Evolutionary conservation across 2,329 filamentous ascomycete species (phyloP).

Genomic region (Xylaria sp.): DNA sequence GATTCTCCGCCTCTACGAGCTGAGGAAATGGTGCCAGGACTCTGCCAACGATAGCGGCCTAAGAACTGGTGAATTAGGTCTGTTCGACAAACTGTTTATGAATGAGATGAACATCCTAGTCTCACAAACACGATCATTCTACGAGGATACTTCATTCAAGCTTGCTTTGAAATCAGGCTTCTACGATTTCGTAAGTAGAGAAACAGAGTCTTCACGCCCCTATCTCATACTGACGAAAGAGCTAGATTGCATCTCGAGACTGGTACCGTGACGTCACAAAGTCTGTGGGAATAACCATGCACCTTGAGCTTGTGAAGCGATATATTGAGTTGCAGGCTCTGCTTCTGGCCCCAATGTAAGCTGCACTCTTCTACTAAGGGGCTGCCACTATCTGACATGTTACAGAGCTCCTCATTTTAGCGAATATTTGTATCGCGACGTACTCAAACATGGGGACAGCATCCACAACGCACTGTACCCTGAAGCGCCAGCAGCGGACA

Average conservation of each 20-base stretch:
- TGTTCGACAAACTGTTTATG: constrained; percentile 89
- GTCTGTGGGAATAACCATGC: constrained; percentile 77
- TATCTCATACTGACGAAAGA: constrained; percentile 76
- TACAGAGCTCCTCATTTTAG: constrained; percentile 83
- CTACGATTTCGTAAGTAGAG: constrained; percentile 75
- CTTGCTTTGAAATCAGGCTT: constrained; percentile 86
- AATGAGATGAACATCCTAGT: constrained; percentile 92
- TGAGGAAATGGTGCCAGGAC: constrained; percentile 94
- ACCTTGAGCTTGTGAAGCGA: constrained; percentile 79
- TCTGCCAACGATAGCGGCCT: constrained; percentile 68
- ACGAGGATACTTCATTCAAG: constrained; percentile 83
- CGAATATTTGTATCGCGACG: constrained; percentile 93
- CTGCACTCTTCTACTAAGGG: background rate
- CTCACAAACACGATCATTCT: constrained; percentile 81
- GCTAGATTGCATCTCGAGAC: constrained; percentile 67
- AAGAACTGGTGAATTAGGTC: constrained; percentile 83
- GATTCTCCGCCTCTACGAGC: constrained; percentile 78
- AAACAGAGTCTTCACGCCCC: background rate
- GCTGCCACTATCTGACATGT: constrained; percentile 12
- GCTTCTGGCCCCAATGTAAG: constrained; percentile 77
- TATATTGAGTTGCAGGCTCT: constrained; percentile 94
- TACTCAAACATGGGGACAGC: constrained; percentile 79
- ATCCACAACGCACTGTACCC: constrained; percentile 86
- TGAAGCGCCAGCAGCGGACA: constrained; percentile 71
- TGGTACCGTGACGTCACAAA: constrained; percentile 59